Base-by-base conservation (phyloP, 768 basidiomycete genomes). In the Agrocybe pediades region DNA sequence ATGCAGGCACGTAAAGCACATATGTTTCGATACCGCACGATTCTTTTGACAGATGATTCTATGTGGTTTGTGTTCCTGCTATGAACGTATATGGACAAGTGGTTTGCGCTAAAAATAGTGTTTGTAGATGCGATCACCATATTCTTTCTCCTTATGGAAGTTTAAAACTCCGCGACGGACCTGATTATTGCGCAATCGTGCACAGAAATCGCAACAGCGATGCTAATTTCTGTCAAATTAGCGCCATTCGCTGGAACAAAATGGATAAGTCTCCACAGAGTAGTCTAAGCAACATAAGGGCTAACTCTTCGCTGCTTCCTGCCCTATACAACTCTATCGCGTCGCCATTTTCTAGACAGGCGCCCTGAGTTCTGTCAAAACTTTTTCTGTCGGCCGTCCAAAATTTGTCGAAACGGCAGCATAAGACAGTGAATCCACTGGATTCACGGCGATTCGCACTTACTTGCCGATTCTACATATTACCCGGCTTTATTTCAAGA, bases 141-240 rank as follows among this genome's bases (percentile, higher is more conserved):
- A n/a, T n/a, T n/a, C n/a, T n/a, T n/a, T n/a, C n/a, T n/a, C n/a
- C 11, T 45, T 47, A 33, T 48, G 51, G 11, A 2, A 17, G 16
- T n/a, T 53, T 49, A 9, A 36, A 49, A 41, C 39, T 53, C 43
- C 39, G 52, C 36, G 47, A 36, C 42, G 30, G 26, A 23, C 24
- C 45, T 49, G 39, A 39, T n/a, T 51, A 62, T 62, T 53, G 62
- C 60, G 62, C 62, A 55, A 63, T 63, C 48, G 33, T 56, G 30
- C 43, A 16, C 49, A 48, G 48, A 55, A 54, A 60, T 63, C 53
- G 58, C 62, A 60, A 55, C 62, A 63, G 46, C 24, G 41, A 47
- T 60, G 62, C 62, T 62, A 21, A 36, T 29, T 44, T 46, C 33
- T 33, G 17, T 16, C 36, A 39, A 23, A n/a, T 27, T 47, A 48